Percentiles rank a stretch among this genome's conserved stretches.
Evolutionary conservation across 2,329 filamentous ascomycete genomes (phyloP).

Genomic region (Exophiala spinifera): DNA sequence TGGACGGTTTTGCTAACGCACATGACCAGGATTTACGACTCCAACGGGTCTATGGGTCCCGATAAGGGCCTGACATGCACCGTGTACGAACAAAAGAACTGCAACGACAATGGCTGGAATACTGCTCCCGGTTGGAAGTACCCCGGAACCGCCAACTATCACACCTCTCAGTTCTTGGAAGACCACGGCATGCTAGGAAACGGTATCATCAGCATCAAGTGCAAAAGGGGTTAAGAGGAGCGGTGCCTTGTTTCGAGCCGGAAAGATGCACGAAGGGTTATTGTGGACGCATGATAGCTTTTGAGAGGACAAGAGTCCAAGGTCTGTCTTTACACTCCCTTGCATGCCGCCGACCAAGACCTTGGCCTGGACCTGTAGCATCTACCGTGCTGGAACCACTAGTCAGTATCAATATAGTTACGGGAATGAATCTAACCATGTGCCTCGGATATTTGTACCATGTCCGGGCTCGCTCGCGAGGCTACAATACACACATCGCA

Average conservation of each 20-base stretch:
- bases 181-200: background rate
- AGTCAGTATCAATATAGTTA: too few species aligned
- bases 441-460: too few species aligned
- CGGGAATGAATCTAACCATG: background rate
- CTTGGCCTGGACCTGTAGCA: too few species aligned
- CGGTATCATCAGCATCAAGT: constrained; percentile 13
- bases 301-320: background rate
- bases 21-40: constrained; percentile 6
- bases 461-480: too few species aligned
- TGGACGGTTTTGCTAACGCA: constrained; percentile 2
- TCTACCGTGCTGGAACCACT: background rate
- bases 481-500: too few species aligned
- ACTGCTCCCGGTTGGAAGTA: constrained; percentile 4
- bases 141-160: constrained; percentile 14
- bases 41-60: constrained; percentile 17
- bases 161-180: constrained; percentile 6
- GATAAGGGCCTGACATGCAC: constrained; percentile 19
- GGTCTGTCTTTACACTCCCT: background rate
- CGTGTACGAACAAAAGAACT: constrained; percentile 13
- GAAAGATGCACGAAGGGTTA: background rate
- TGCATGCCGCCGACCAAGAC: too few species aligned
- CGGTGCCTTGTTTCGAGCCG: background rate
- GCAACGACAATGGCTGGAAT: constrained; percentile 13
- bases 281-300: constrained; percentile 10
- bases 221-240: background rate